Percentiles rank a stretch among this genome's conserved stretches.
Evolutionary conservation across 768 basidiomycete species (phyloP).

Genomic region (Trichaptum fuscoviolaceum): DNA sequence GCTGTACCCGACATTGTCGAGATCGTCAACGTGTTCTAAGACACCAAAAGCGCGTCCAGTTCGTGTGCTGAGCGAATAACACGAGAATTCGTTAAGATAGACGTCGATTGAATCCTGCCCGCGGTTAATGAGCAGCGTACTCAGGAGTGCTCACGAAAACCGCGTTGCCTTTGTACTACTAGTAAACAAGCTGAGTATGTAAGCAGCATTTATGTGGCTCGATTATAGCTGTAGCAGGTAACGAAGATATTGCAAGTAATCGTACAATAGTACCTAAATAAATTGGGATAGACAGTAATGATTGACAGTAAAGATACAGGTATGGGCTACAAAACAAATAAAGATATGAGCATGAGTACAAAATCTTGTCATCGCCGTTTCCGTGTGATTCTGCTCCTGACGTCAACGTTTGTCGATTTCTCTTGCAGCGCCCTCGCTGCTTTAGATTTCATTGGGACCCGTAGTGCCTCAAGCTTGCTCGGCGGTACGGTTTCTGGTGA

Average conservation of each 20-base stretch:
- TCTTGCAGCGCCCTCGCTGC: not conserved
- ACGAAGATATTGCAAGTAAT: not conserved
- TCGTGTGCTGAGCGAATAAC: not conserved
- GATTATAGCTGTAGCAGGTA: not conserved
- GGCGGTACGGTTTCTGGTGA: not conserved
- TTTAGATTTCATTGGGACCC: not conserved
- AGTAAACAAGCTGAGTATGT: not conserved
- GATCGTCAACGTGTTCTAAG: not conserved
- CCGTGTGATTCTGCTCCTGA: not conserved
- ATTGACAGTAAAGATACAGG: not conserved
- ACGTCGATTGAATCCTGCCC: not conserved
- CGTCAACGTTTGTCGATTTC: not conserved
- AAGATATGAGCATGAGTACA: not conserved
- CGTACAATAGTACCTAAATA: not conserved
- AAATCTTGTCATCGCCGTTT: not conserved
- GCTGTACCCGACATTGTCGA: conserved; percentile 23
- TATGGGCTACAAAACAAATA: not conserved
- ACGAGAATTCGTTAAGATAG: not conserved
- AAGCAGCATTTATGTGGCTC: not conserved
- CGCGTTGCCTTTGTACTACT: conserved; percentile 1
- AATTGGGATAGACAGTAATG: not conserved
- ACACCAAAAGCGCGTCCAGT: not conserved
- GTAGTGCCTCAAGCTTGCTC: not conserved
- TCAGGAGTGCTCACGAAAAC: not conserved
- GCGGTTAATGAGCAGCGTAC: not conserved